Evolutionary conservation across 192 early-diverging fungal species (phyloP), one percentile per base, ranked within the genome.

Genomic region (Coemansia javaensis): DNA sequence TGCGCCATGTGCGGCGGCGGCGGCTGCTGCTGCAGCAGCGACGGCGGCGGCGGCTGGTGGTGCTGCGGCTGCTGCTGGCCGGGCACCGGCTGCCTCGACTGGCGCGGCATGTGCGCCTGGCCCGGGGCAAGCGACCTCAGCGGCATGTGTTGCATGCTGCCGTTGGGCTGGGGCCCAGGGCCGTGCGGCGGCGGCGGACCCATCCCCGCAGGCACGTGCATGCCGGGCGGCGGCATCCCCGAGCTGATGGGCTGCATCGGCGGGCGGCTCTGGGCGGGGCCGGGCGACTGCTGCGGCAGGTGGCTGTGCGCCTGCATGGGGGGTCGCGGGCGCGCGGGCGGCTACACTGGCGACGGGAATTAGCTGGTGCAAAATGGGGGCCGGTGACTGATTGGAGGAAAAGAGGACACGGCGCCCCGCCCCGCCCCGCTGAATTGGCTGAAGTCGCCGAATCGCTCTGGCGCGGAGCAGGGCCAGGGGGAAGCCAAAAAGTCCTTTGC

Each of bases 301-400:
- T 73, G 69, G 57, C 61, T 63, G 41, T 55, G 69, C 9, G 57
- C 62, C 46, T 73, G 69, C 69, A 73, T 64, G 51, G 28, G n/a
- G n/a, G n/a, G n/a, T n/a, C n/a, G n/a, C 38, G 45, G 18, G 13
- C 18, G n/a, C 14, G 16, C 56, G 9, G 15, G 16, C 27, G 11
- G 37, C 38, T 32, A 41, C 49, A 41, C 7, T 1, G 17, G 16
- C 7, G 30, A 31, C 20, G 7, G 16, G 5, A 4, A n/a, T n/a
- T n/a, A 17, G 42, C n/a, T 9, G 16, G 13, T 11, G 28, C 9
- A 50, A 37, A 18, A 5, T 33, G 10, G n/a, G 32, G n/a, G n/a
- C 10, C 10, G 12, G 32, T 33, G n/a, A 33, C n/a, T 33, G n/a
- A 33, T 14, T n/a, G 6, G 12, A n/a, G 32, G n/a, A 33, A 33